Evolutionary conservation across 1,139 yeast genomes (phyloP).

Genomic region (Blastobotrys indianensis): DNA sequence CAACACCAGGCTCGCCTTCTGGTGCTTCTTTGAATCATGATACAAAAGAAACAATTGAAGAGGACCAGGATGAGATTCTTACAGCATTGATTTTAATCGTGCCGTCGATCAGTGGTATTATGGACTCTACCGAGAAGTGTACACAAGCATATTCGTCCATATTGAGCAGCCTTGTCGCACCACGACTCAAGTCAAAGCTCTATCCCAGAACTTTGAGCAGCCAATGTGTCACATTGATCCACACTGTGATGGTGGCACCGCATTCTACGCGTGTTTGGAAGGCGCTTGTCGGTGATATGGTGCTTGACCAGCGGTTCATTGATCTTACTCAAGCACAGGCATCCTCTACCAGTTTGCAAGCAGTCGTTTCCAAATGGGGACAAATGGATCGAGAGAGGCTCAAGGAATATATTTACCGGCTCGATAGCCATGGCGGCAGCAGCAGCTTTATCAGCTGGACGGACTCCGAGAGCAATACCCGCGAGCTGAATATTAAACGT

Average conservation of each 20-base stretch:
- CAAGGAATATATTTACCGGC: slow-evolving; percentile 45
- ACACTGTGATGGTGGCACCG: slow-evolving; percentile 22
- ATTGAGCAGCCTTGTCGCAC: slow-evolving; percentile 38
- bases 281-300: slow-evolving; percentile 33
- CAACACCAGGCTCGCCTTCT: too few species aligned
- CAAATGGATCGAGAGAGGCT: slow-evolving; percentile 53
- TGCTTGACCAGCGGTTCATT: slow-evolving; percentile 40
- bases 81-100: slow-evolving; percentile 37
- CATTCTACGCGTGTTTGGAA: slow-evolving; percentile 36
- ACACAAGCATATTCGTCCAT: slow-evolving; percentile 38
- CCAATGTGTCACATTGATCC: slow-evolving; percentile 29
- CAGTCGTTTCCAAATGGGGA: slow-evolving; percentile 52
- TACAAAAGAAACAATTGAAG: slow-evolving; percentile 14
- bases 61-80: slow-evolving; percentile 36
- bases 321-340: slow-evolving; percentile 30
- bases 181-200: slow-evolving; percentile 39
- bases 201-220: slow-evolving; percentile 28
- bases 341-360: slow-evolving; percentile 40
- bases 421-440: slow-evolving; percentile 48
- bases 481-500: slow-evolving; percentile 48
- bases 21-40: not conserved
- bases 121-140: slow-evolving; percentile 46
- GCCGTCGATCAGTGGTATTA: slow-evolving; percentile 37
- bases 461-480: slow-evolving; percentile 51
- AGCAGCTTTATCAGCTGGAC: slow-evolving; percentile 61